Conservation (phyloP, 495 filamentous ascomycete genomes). For the Trichoderma erinaceum region DNA sequence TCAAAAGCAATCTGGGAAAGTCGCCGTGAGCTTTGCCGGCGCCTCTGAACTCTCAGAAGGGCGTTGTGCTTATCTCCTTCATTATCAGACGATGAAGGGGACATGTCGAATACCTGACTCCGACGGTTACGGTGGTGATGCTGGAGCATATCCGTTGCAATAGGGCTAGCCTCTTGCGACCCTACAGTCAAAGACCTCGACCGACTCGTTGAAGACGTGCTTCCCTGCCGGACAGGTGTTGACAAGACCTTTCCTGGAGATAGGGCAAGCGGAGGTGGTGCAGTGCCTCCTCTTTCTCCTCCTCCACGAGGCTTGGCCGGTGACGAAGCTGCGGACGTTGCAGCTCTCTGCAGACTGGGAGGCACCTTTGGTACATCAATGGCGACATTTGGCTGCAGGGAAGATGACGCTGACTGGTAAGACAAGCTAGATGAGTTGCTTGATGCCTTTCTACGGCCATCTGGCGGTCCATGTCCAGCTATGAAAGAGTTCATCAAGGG, state of each 20-base stretch:
- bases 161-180: slow-evolving; percentile 78
- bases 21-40: slow-evolving; percentile 83
- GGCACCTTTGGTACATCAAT: slow-evolving; percentile 63
- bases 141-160: slow-evolving; percentile 62
- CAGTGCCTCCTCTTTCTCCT: slow-evolving; percentile 47
- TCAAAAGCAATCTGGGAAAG: slow-evolving; percentile 81
- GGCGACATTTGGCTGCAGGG: slow-evolving; percentile 67
- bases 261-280: slow-evolving; percentile 42
- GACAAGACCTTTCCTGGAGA: slow-evolving; percentile 45
- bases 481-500: slow-evolving; percentile 89
- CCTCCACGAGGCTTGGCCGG: slow-evolving; percentile 57
- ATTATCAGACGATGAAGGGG: slow-evolving; percentile 95
- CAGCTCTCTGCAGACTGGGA: slow-evolving; percentile 53
- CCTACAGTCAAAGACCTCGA: slow-evolving; percentile 89
- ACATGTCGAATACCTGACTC: slow-evolving; percentile 93
- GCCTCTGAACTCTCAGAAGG: slow-evolving; percentile 84
- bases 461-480: slow-evolving; percentile 50
- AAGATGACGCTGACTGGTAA: slow-evolving; percentile 59
- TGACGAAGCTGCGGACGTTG: slow-evolving; percentile 56
- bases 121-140: slow-evolving; percentile 80
- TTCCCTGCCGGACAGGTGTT: slow-evolving; percentile 41
- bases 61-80: slow-evolving; percentile 89
- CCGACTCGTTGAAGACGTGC: slow-evolving; percentile 45
- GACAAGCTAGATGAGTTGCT: slow-evolving; percentile 81
- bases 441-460: slow-evolving; percentile 58